These are phyloP conservation scores for Phytophthora pistaciae DNA, from an alignment of 352 stramenopile genomes.

Conservation along the genomic window DNA sequence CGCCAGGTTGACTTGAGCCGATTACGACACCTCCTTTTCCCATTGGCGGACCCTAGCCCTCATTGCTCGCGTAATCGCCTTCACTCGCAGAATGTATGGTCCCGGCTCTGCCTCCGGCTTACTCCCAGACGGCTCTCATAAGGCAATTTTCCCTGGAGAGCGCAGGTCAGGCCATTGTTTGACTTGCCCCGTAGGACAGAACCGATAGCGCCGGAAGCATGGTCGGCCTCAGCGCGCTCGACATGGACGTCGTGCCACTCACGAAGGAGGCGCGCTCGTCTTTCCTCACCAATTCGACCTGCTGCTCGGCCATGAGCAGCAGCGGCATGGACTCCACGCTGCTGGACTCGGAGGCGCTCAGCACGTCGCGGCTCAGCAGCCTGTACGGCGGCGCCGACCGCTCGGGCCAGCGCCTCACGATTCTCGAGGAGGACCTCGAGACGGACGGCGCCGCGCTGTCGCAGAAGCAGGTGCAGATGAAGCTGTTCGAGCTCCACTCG, in stretches of 20 bases:
- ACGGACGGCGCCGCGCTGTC: conserved; percentile 26
- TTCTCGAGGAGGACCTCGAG: conserved; percentile 44
- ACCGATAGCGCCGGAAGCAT: conserved; percentile 26
- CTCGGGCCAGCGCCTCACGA: conserved; percentile 32
- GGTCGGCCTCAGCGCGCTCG: conserved; percentile 16
- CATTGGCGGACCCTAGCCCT: conserved; percentile 10
- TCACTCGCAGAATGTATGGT: conserved; percentile 16
- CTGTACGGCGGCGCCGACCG: conserved; percentile 37
- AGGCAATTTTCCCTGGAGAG: conserved; percentile 31
- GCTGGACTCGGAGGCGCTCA: conserved; percentile 47
- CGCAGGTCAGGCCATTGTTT: not conserved
- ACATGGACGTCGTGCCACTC: conserved; percentile 19
- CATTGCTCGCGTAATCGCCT: conserved; percentile 22
- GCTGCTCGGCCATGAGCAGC: conserved; percentile 47
- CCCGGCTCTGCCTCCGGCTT: conserved; percentile 11
- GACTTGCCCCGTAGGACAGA: conserved; percentile 4
- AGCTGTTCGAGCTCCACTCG: conserved; percentile 54
- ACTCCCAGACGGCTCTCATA: conserved; percentile 17
- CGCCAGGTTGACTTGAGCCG: conserved; percentile 19
- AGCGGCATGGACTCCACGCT: conserved; percentile 41
- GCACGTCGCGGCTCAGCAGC: conserved; percentile 45
- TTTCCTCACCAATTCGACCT: conserved; percentile 61
- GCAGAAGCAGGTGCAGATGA: conserved; percentile 60
- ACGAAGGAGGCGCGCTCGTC: conserved; percentile 54
- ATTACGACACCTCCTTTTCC: conserved; percentile 7